Evolutionary conservation across 2,329 filamentous ascomycete species (phyloP).

Genomic region (Colletotrichum zoysiae): DNA sequence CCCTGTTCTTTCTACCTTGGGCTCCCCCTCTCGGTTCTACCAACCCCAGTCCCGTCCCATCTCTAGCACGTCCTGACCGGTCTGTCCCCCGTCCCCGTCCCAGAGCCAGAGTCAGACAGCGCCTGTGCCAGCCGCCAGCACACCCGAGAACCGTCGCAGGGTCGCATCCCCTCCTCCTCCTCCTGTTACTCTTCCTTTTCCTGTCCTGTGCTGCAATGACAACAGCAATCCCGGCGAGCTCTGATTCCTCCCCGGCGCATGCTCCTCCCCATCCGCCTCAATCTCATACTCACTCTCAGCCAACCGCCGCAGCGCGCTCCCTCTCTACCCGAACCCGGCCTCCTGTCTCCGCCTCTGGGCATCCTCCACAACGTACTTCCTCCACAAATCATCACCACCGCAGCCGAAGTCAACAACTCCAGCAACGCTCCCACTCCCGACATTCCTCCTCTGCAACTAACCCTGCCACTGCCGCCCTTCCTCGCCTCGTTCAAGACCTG

Average conservation of each 20-base stretch:
- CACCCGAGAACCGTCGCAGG: constrained; percentile 11
- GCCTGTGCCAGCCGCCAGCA: constrained; percentile 19
- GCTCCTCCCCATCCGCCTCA: constrained; percentile 31
- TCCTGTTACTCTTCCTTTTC: neutral
- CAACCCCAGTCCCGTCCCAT: constrained; percentile 22
- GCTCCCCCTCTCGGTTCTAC: constrained; percentile 7
- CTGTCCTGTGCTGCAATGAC: constrained; percentile 48
- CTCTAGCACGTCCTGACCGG: constrained; percentile 11
- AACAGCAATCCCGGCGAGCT: constrained; percentile 49
- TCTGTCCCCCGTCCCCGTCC: constrained; percentile 11
- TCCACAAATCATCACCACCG: constrained; percentile 49
- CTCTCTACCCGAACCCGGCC: constrained; percentile 54
- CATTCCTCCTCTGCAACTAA: constrained; percentile 54
- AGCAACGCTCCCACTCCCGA: constrained; percentile 46
- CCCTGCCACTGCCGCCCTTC: constrained; percentile 4
- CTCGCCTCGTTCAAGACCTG: constrained; percentile 58
- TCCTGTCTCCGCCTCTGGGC: constrained; percentile 45
- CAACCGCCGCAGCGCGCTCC: constrained; percentile 50
- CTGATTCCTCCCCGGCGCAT: constrained; percentile 48
- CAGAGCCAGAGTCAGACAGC: constrained; percentile 4
- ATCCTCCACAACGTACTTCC: constrained; percentile 42
- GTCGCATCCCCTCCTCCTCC: constrained; percentile 25
- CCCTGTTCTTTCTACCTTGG: constrained; percentile 11
- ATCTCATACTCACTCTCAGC: constrained; percentile 45
- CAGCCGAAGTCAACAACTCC: constrained; percentile 50